Percentiles rank a stretch among this genome's conserved stretches.
phyloP scores from a whole-genome alignment of 306 rosid species.

The Quercus wislizeni region DNA sequence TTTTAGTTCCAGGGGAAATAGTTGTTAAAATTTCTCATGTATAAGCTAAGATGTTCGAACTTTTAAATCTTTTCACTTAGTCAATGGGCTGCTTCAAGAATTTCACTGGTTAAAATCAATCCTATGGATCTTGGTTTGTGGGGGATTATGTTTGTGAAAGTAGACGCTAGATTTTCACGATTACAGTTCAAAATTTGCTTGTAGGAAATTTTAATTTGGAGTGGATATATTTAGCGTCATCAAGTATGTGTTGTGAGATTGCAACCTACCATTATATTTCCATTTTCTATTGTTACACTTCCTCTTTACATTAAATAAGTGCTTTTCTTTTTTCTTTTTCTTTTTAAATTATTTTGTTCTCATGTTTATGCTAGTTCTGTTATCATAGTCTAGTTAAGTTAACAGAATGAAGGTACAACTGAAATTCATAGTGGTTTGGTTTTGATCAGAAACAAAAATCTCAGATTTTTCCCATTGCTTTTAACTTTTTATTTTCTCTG shows the following conservation, averaged over 20 bases:
- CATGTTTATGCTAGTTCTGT: too few relatives aligned
- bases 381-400: too few relatives aligned
- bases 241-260: neutral
- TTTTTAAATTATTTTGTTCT: too few relatives aligned
- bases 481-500: too few relatives aligned
- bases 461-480: neutral
- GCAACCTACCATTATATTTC: neutral
- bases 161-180: conserved; percentile 25
- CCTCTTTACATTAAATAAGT: conserved; percentile 73
- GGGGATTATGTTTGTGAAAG: conserved; percentile 81
- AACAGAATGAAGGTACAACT: conserved; percentile 74
- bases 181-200: neutral
- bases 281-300: conserved; percentile 56
- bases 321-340: too few relatives aligned
- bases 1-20: too few relatives aligned
- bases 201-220: neutral
- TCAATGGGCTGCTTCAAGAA: conserved; percentile 71
- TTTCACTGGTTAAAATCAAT: conserved; percentile 81
- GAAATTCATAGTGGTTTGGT: neutral
- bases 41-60: neutral
- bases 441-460: neutral
- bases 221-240: neutral
- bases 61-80: conserved; percentile 32
- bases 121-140: conserved; percentile 84
- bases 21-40: too few relatives aligned